A percentile compares a stretch with the other conserved stretches of the same genome.
phyloP scores from a whole-genome alignment of 495 filamentous ascomycete genomes.

The Echria macrotheca region DNA sequence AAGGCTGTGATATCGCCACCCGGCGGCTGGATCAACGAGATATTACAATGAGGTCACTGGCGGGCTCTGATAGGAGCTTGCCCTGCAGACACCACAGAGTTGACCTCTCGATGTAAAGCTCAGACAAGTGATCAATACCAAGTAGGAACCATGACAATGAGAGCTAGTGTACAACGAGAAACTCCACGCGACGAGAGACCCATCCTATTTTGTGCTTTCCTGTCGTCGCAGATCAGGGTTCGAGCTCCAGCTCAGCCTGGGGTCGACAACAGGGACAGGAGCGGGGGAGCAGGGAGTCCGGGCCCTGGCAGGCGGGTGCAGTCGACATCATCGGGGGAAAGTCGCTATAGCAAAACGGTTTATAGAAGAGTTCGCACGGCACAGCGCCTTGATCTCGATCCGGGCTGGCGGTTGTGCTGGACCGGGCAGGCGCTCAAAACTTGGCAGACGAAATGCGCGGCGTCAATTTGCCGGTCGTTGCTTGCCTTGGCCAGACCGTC shows the following conservation, averaged over 20 bases:
- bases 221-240: neutral
- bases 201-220: no score
- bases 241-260: neutral
- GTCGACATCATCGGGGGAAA: slow-evolving; percentile 13
- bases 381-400: neutral
- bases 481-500: slow-evolving; percentile 9
- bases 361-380: neutral
- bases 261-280: neutral
- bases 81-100: no score
- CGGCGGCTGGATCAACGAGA: no score
- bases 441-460: slow-evolving; percentile 5
- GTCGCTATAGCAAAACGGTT: neutral
- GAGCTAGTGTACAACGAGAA: no score
- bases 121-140: no score
- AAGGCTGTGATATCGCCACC: no score
- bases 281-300: neutral
- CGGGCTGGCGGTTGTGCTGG: neutral
- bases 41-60: no score
- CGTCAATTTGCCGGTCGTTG: slow-evolving; percentile 1
- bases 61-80: no score
- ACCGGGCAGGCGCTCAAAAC: neutral
- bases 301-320: neutral
- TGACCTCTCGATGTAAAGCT: no score
- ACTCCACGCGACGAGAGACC: no score
- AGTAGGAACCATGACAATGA: no score